phyloP scores from a whole-genome alignment of 2,329 filamentous ascomycete genomes.

The Talaromyces sp. region DNA sequence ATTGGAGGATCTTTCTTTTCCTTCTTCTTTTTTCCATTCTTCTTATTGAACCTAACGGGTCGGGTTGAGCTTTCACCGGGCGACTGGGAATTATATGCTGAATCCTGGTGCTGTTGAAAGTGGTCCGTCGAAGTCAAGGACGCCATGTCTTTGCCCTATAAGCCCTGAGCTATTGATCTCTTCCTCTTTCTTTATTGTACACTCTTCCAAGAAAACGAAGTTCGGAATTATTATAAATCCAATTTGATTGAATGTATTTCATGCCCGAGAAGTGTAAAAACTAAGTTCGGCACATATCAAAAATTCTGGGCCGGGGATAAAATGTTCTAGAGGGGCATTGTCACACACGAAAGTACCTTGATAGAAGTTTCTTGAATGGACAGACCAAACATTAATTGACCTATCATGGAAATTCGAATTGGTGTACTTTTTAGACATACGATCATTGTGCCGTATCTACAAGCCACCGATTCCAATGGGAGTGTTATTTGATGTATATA shows the following conservation, averaged over 20 bases:
- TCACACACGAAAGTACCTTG: not conserved
- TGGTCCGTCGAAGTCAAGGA: not conserved
- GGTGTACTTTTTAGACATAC: not conserved
- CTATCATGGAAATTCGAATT: not conserved
- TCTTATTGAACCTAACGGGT: not conserved
- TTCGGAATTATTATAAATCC: not conserved
- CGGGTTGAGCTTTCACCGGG: too few species aligned
- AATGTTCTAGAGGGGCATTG: not conserved
- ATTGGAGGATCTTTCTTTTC: slow-evolving; percentile 15
- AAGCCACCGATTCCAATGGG: not conserved
- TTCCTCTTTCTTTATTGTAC: not conserved
- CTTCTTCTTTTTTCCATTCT: not conserved
- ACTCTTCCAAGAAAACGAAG: not conserved
- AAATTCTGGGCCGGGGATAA: not conserved
- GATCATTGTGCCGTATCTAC: not conserved
- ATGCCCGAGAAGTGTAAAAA: not conserved
- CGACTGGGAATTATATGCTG: not conserved
- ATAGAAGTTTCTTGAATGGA: not conserved
- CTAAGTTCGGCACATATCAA: not conserved
- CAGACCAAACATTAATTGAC: not conserved
- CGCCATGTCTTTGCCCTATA: not conserved
- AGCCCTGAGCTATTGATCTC: not conserved
- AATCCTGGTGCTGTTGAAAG: not conserved
- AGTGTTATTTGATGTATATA: not conserved
- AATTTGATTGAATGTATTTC: not conserved